Evolutionary conservation across 1,284 basidiomycete genomes (phyloP), one percentile per base, ranked within the genome.

Genomic region (Ustilago bromivora): DNA sequence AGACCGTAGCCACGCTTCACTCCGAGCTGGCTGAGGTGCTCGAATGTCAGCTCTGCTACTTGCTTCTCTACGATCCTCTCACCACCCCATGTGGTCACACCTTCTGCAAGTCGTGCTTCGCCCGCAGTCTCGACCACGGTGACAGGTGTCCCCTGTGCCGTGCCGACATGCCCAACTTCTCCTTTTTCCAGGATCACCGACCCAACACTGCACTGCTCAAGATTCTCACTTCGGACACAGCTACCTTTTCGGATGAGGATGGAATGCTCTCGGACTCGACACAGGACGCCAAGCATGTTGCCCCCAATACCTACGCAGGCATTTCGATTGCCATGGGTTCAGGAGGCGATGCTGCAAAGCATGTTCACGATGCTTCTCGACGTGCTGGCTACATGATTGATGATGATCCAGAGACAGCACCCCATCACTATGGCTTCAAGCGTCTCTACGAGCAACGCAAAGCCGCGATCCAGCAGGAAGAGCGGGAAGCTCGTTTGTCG

Each of bases 1-100:
- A 77, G 52, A 71, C 70, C 15, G 76, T 71, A n/a, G 76, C 76
- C 2, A 78, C 71, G 12, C 70, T 83, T 35, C 66, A 79, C 73
- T 61, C 80, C 84, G 91, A 93, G 53, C 89, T 97, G 7, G 84
- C 90, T 34, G 85, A 89, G 11, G 92, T 95, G 80, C 88, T 96
- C 59, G 92, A 91, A 35, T 98, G 95, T 86, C 93, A 96, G 86
- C 94, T 98, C 38, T 98, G 96, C 87, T 93, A 94, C 82, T 89
- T 90, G 84, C 87, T 96, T 43, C 88, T 96, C 67, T 91, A 92
- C 87, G 90, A 94, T 73, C 95, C 95, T 1, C 89, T 96, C 65
- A 98, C 96, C 9, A 94, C 95, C 1, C 93, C 93, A 4, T 98
- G 96, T 86, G 95, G 96, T 85, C 95, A 98, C 87, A 96, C 95